These are phyloP conservation scores for Eucalyptus cloeziana DNA, from an alignment of 345 rosid species.

Conservation along the genomic window DNA sequence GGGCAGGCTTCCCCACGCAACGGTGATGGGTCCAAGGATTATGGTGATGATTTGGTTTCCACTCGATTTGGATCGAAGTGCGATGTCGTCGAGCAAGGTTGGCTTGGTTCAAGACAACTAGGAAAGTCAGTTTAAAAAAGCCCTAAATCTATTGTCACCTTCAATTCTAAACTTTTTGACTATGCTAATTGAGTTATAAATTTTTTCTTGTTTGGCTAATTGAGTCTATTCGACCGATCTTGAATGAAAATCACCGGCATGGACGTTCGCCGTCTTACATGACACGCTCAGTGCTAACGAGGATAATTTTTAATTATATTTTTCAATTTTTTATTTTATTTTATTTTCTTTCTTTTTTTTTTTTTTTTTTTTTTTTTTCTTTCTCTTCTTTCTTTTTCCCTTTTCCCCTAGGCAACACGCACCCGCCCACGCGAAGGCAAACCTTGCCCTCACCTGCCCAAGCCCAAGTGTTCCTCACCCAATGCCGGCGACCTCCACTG, in stretches of 20 bases:
- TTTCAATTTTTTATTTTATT: too few species aligned
- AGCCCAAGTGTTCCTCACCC: neutral
- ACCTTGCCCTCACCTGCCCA: neutral
- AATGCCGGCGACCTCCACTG: accelerated
- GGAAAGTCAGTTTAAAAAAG: too few species aligned
- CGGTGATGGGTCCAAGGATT: neutral
- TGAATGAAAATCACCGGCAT: too few species aligned
- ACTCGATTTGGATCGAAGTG: neutral
- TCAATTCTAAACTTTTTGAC: too few species aligned
- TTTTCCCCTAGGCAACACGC: too few species aligned
- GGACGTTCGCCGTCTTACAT: too few species aligned
- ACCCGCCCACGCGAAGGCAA: accelerated
- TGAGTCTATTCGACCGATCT: accelerated
- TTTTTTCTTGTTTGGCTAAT: neutral
- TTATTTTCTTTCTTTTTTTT: too few species aligned
- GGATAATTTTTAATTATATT: too few species aligned
- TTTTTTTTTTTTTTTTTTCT: too few species aligned
- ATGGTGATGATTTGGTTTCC: neutral
- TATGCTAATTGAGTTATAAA: accelerated
- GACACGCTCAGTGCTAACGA: accelerated
- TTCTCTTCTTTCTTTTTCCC: neutral
- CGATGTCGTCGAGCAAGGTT: neutral
- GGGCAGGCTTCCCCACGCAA: neutral
- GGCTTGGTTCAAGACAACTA: neutral
- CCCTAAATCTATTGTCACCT: accelerated